phyloP scores from a whole-genome alignment of 1,284 basidiomycete genomes.

The Ganoderma resinaceum region DNA sequence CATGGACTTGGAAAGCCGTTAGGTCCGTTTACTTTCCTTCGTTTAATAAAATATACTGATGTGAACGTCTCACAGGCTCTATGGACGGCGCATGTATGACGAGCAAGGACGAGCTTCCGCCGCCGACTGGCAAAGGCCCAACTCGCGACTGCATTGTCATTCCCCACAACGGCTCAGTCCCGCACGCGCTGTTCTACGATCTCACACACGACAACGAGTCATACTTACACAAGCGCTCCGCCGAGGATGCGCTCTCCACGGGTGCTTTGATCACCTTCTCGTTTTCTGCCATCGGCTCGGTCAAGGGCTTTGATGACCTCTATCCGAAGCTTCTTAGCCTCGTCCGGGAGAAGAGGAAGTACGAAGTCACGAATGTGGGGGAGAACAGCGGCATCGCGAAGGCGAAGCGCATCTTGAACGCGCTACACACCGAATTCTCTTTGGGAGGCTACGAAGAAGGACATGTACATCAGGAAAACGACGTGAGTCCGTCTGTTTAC shows the following conservation, averaged over 20 bases:
- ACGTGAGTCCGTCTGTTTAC: constrained; percentile 61
- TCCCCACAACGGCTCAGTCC: constrained; percentile 83
- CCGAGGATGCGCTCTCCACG: constrained; percentile 92
- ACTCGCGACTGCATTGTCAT: constrained; percentile 76
- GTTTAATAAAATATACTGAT: neutral
- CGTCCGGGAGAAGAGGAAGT: constrained; percentile 82
- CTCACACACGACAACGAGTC: constrained; percentile 97
- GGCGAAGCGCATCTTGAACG: constrained; percentile 86
- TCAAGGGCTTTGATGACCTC: constrained; percentile 96
- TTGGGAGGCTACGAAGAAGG: constrained; percentile 85
- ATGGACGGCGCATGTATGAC: constrained; percentile 91
- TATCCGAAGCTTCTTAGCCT: constrained; percentile 91
- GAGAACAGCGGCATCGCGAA: constrained; percentile 76
- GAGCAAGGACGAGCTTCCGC: constrained; percentile 74
- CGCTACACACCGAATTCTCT: constrained; percentile 90
- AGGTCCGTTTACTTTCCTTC: constrained; percentile 53
- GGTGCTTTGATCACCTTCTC: constrained; percentile 90
- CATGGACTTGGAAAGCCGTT: constrained; percentile 92
- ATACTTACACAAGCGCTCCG: constrained; percentile 85
- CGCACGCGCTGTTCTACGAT: constrained; percentile 94
- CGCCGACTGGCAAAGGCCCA: constrained; percentile 82
- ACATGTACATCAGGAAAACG: constrained; percentile 94
- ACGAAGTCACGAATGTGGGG: constrained; percentile 66
- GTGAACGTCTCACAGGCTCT: constrained; percentile 61
- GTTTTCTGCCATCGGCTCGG: constrained; percentile 86